A percentile compares a stretch with the other conserved stretches of the same genome.
Evolutionary conservation across 177 flowering plant species (phyloP).

Genomic region (Vitis hybrid): DNA sequence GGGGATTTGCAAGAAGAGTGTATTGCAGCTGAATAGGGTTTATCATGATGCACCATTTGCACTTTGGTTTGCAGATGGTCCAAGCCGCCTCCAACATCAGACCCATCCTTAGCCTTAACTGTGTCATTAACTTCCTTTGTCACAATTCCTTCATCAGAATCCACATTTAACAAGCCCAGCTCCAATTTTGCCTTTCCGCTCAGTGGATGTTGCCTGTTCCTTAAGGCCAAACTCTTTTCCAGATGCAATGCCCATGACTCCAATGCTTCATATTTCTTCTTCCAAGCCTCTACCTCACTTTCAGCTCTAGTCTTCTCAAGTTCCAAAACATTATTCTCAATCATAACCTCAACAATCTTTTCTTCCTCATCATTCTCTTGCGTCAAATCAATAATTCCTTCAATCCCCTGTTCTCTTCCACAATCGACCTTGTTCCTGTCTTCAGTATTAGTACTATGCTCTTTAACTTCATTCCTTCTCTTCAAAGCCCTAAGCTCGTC

Average conservation of each 20-base stretch:
- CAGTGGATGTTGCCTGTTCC: neutral
- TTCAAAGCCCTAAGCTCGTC: slow-evolving; percentile 27
- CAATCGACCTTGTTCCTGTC: neutral
- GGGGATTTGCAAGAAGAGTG: neutral
- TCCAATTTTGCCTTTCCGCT: neutral
- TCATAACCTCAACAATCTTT: slow-evolving; percentile 25
- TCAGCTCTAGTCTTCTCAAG: slow-evolving; percentile 44
- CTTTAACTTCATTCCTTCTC: slow-evolving; percentile 21
- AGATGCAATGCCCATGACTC: slow-evolving; percentile 16
- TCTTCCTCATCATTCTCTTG: slow-evolving; percentile 25
- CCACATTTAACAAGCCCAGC: neutral
- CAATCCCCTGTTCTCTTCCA: slow-evolving; percentile 6
- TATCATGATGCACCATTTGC: slow-evolving; percentile 4
- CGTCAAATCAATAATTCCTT: slow-evolving; percentile 19
- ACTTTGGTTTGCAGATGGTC: slow-evolving; percentile 5
- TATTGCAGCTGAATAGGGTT: neutral
- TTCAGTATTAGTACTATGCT: slow-evolving; percentile 6
- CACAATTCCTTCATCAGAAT: neutral
- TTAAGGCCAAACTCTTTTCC: slow-evolving; percentile 11
- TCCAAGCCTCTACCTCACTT: slow-evolving; percentile 37
- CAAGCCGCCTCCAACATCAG: neutral
- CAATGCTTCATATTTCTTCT: slow-evolving; percentile 32
- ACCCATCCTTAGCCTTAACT: neutral
- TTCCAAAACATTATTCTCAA: slow-evolving; percentile 42
- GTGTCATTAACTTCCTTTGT: neutral